phyloP scores from a whole-genome alignment of 345 rosid species.

The Boechera divaricarpa region DNA sequence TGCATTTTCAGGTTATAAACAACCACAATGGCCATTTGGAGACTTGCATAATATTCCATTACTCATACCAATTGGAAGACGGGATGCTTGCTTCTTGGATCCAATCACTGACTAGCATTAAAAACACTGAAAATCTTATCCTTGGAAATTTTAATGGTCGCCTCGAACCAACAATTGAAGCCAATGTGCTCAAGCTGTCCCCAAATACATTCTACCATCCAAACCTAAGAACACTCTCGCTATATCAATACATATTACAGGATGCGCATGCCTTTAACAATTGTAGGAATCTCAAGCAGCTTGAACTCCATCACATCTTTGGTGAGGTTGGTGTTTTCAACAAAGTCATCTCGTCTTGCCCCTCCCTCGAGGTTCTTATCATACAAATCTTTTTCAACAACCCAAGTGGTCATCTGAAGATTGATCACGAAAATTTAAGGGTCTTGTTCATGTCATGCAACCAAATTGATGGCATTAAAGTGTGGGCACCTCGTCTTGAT shows the following conservation, averaged over 20 bases:
- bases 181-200: not conserved
- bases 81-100: conserved; percentile 11
- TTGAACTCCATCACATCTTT: not conserved
- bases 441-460: not conserved
- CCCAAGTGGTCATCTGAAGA: not conserved
- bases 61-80: not conserved
- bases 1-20: conserved; percentile 5
- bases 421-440: conserved; percentile 5
- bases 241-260: not conserved
- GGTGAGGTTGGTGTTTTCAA: not conserved
- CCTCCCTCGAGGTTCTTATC: not conserved
- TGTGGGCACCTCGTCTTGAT: conserved; percentile 19
- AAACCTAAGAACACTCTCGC: not conserved
- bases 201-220: conserved; percentile 5
- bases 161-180: not conserved
- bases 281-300: not conserved
- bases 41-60: not conserved
- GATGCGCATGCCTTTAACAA: conserved; percentile 11
- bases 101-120: not conserved
- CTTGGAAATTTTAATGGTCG: not conserved
- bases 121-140: not conserved
- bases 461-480: conserved; percentile 16
- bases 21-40: not conserved
- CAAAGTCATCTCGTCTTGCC: conserved; percentile 6
- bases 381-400: not conserved